Evolutionary conservation across 208 protist genomes (phyloP).

Genomic region (Crithidia acanthocephali): DNA sequence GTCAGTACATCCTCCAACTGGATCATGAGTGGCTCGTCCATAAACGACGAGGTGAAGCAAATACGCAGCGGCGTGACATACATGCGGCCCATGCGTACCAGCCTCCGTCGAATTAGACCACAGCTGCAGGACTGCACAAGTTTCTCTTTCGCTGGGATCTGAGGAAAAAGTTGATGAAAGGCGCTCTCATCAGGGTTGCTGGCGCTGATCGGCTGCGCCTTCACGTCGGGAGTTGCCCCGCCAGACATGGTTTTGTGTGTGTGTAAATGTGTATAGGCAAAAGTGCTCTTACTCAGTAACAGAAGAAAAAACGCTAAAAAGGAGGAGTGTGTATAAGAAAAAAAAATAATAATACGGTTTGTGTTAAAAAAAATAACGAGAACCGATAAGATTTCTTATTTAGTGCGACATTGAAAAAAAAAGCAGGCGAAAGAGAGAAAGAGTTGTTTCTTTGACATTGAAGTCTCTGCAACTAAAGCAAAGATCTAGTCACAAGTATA

Average conservation of each 20-base stretch:
- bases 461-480: not conserved
- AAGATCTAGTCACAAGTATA: too few relatives aligned
- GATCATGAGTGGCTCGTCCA: conserved; percentile 45
- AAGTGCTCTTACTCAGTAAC: too few relatives aligned
- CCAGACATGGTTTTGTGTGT: conserved; percentile 10
- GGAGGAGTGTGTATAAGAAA: conserved; percentile 20
- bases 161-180: conserved; percentile 56
- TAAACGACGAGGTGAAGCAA: conserved; percentile 61
- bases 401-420: not conserved
- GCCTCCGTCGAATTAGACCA: conserved; percentile 36
- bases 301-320: too few relatives aligned
- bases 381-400: too few relatives aligned
- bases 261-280: too few relatives aligned
- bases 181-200: conserved; percentile 39
- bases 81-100: conserved; percentile 61
- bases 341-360: conserved; percentile 14
- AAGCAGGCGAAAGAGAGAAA: not conserved
- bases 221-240: not conserved
- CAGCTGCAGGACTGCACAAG: conserved; percentile 57
- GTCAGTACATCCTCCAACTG: conserved; percentile 46
- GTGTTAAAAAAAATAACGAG: conserved; percentile 4
- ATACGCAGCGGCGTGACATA: conserved; percentile 60
- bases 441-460: too few relatives aligned
- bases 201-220: conserved; percentile 22
- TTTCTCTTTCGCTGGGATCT: conserved; percentile 49